Conservation (phyloP, 1,284 basidiomycete genomes). For the Leccinum cinnamomeum region DNA sequence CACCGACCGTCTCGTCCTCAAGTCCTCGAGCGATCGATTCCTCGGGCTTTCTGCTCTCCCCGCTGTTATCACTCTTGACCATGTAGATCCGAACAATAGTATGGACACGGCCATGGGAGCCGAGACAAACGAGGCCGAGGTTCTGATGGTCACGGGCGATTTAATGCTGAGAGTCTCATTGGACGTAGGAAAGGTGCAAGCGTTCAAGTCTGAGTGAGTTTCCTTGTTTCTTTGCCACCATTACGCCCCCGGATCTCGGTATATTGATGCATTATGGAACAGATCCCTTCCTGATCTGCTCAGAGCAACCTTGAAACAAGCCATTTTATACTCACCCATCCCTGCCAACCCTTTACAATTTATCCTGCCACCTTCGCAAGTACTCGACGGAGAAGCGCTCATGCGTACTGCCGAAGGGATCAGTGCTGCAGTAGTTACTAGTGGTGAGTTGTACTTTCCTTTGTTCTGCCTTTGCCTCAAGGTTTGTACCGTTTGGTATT, state of each 20-base stretch:
- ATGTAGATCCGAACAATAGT: conserved; percentile 18
- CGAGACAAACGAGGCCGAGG: conserved; percentile 43
- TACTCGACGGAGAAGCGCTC: conserved; percentile 73
- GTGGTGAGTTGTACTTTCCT: conserved; percentile 42
- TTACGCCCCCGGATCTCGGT: conserved; percentile 34
- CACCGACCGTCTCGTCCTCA: conserved; percentile 69
- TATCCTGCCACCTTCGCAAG: conserved; percentile 68
- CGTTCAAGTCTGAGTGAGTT: conserved; percentile 59
- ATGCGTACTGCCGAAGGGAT: conserved; percentile 80
- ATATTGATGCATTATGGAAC: conserved; percentile 40
- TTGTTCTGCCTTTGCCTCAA: neutral
- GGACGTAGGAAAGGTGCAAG: conserved; percentile 58
- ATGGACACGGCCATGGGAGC: conserved; percentile 14
- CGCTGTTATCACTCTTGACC: conserved; percentile 26
- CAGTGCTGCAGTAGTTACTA: conserved; percentile 72
- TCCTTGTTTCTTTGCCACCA: conserved; percentile 31
- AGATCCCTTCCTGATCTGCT: conserved; percentile 65
- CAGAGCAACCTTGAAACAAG: conserved; percentile 85
- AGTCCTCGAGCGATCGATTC: conserved; percentile 63
- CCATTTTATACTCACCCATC: conserved; percentile 63
- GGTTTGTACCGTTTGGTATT: neutral
- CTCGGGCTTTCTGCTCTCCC: conserved; percentile 62
- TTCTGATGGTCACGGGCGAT: conserved; percentile 64
- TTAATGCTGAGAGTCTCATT: conserved; percentile 66
- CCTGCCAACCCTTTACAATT: conserved; percentile 81